A percentile compares a stretch with the other conserved stretches of the same genome.
phyloP scores from a whole-genome alignment of 1,284 basidiomycete genomes.

The Pseudozyma hubeiensis region DNA sequence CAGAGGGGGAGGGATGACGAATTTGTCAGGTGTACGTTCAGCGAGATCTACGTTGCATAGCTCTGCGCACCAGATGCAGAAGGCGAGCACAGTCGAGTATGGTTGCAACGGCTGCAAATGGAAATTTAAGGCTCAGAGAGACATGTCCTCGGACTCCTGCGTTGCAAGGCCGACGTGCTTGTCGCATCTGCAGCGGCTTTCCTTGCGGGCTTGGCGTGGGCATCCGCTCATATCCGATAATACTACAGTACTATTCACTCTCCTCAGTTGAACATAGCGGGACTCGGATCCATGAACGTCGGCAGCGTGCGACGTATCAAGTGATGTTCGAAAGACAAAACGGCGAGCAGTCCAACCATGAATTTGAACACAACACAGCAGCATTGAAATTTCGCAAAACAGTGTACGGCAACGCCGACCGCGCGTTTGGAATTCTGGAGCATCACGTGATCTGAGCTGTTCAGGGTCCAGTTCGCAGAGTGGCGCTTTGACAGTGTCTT shows the following conservation, averaged over 20 bases:
- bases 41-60: slow-evolving; percentile 25
- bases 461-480: slow-evolving; percentile 7
- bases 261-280: too few relatives aligned
- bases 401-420: neutral
- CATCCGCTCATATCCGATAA: too few relatives aligned
- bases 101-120: neutral
- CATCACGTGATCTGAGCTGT: neutral
- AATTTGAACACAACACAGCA: neutral
- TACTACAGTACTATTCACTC: too few relatives aligned
- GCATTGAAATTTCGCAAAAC: too few relatives aligned
- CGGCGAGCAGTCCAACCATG: too few relatives aligned
- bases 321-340: too few relatives aligned
- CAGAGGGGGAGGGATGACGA: too few relatives aligned
- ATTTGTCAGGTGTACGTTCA: neutral
- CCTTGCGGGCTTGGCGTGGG: too few relatives aligned
- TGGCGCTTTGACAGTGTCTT: neutral
- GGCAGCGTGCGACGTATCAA: too few relatives aligned
- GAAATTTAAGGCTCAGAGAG: slow-evolving; percentile 42
- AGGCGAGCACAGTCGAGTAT: neutral
- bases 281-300: too few relatives aligned
- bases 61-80: neutral
- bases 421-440: neutral
- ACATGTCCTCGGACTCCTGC: slow-evolving; percentile 21
- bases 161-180: neutral
- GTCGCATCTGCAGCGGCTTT: neutral